phyloP scores from a whole-genome alignment of 768 basidiomycete genomes.

The Mycena galopus region DNA sequence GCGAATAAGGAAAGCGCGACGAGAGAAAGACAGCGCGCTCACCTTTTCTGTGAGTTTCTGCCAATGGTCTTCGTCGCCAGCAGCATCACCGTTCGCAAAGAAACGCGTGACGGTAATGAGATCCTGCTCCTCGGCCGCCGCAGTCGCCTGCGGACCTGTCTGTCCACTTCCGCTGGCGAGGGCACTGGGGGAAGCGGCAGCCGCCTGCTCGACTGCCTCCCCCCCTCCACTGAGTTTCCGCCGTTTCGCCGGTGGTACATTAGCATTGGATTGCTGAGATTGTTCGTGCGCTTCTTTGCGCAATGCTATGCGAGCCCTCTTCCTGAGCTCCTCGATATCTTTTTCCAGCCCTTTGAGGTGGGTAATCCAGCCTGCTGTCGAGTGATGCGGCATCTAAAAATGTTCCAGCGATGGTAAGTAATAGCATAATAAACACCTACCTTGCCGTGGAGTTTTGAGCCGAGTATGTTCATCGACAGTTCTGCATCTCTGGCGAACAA shows the following conservation, averaged over 20 bases:
- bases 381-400: conserved; percentile 72
- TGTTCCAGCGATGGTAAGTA: conserved; percentile 2
- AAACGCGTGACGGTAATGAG: conserved; percentile 67
- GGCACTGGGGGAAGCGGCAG: conserved; percentile 16
- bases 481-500: conserved; percentile 63
- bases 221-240: conserved; percentile 21
- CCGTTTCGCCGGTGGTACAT: conserved; percentile 26
- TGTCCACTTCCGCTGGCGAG: too few species aligned
- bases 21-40: conserved; percentile 8
- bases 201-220: conserved; percentile 1
- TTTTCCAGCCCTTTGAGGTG: conserved; percentile 51
- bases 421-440: conserved; percentile 46
- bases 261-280: conserved; percentile 32
- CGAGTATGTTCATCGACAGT: conserved; percentile 54
- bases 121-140: conserved; percentile 51
- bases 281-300: conserved; percentile 54
- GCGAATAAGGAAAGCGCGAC: conserved; percentile 1
- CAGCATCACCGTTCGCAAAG: conserved; percentile 63
- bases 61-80: conserved; percentile 59
- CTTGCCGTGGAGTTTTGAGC: conserved; percentile 58
- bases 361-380: conserved; percentile 62
- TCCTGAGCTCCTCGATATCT: conserved; percentile 61
- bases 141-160: not conserved
- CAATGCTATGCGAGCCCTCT: conserved; percentile 63
- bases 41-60: conserved; percentile 62